phyloP scores from a whole-genome alignment of 176 grass and related monocot species.

The Stipa capillata region DNA sequence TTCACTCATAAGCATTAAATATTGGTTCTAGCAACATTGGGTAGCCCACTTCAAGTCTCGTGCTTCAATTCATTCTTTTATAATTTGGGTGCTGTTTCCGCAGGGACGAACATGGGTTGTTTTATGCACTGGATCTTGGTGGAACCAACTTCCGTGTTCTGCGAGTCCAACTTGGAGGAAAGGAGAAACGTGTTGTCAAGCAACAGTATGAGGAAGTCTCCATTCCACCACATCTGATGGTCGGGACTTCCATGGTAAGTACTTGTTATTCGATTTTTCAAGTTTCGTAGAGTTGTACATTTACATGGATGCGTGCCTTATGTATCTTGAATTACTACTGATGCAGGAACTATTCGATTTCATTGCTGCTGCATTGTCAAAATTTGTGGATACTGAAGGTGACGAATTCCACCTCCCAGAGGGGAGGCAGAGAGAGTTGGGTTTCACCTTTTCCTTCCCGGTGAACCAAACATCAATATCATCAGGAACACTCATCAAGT shows the following conservation, averaged over 20 bases:
- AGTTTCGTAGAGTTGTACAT: not conserved
- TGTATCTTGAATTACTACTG: not conserved
- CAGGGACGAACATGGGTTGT: slow-evolving; percentile 57
- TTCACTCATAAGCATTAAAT: not conserved
- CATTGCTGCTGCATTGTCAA: slow-evolving; percentile 55
- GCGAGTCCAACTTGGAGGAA: slow-evolving; percentile 77
- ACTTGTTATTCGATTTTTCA: not conserved
- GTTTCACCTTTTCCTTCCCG: slow-evolving; percentile 79
- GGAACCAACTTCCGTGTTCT: slow-evolving; percentile 84
- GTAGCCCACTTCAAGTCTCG: not conserved
- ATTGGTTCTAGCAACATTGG: not conserved
- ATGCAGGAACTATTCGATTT: slow-evolving; percentile 76
- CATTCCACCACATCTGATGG: slow-evolving; percentile 73
- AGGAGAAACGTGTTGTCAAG: slow-evolving; percentile 49
- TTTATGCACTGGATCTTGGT: slow-evolving; percentile 82
- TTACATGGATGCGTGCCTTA: not conserved
- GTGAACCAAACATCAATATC: slow-evolving; percentile 65
- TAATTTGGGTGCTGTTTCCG: not conserved
- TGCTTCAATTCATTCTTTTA: not conserved
- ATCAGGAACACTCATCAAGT: slow-evolving; percentile 73
- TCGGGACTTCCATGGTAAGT: slow-evolving; percentile 46
- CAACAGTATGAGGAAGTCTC: slow-evolving; percentile 54
- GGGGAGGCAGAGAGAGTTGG: slow-evolving; percentile 62
- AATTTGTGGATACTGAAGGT: slow-evolving; percentile 65
- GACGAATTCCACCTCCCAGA: slow-evolving; percentile 51